Base-by-base conservation (phyloP, 2,329 filamentous ascomycete genomes). In the Aureobasidium sp. region DNA sequence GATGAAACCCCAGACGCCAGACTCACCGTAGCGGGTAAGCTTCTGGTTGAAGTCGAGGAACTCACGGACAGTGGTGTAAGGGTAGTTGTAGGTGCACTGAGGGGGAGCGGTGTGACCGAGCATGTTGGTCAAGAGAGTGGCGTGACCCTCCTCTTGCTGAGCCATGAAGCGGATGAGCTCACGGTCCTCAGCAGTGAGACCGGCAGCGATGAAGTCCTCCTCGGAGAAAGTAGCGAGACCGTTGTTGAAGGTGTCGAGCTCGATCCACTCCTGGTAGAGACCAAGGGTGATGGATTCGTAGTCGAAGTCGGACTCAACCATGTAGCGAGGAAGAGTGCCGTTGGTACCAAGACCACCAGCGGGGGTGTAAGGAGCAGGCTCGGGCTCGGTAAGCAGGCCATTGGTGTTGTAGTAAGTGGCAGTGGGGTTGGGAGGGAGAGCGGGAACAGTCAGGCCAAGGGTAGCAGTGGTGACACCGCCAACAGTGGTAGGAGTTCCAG, bases 11-110 rank as follows among this genome's bases (percentile, higher is more conserved):
- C 89, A 91, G 1, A 92, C 88, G 49, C 89, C 87, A 11, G 86
- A 82, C 71, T 94, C 89, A 51, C 89, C 89, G 73, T 82, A 90
- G 35, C 88, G 85, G 1, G 90, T 94, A n/a, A 94, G 75, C 74
- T 91, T 91, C 74, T 93, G 88, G 73, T 83, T 86, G 75, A 94
- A 94, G 76, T 94, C 89, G 67, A 94, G 78, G 69, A 84, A 93
- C 72, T 94, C 89, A 58, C 79, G 82, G 0, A 93, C 84, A 33
- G 83, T 91, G 60, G 76, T 82, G 69, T 84, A 89, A 1, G 89
- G 89, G 70, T 94, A 94, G 75, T 90, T 84, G 77, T 95, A 95
- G 0, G 81, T 85, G 76, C 89, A 94, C 70, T 90, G 86, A 57
- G 80, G 79, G 0, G 89, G 88, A 0, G 89, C 77, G 60, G 75